Base-by-base conservation (phyloP, 805 yeast genomes). In the Zygosaccharomyces rouxii region DNA sequence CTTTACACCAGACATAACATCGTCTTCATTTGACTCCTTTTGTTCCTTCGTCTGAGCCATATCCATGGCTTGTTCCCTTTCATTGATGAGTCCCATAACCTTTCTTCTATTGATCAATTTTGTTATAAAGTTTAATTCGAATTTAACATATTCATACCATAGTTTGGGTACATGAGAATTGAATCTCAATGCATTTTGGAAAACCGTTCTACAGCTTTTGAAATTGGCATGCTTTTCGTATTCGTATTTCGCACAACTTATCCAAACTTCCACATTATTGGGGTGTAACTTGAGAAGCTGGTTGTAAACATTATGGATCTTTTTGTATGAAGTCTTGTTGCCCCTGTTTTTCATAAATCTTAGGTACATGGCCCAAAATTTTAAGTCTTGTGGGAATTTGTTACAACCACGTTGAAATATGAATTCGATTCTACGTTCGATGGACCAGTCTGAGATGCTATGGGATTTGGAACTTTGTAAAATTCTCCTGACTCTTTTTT, bases 201-300 rank as follows among this genome's bases (percentile, higher is more conserved):
- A 81, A 22, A 94, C 75, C 7, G 81, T 80, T 66, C 99, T 78
- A 19, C 97, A 90, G 40, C 95, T 90, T 62, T 84, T 82, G 39
- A 95, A 87, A 58, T 89, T 86, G 35, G 92, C 86, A 67, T 94
- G 89, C 25, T 78, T 79, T 57, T 92, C 97, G 59, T 87, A 84
- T 69, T 94, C 98, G 68, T 88, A 89, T 63, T 87, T 87, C 26
- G 97, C 97, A 21, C 97, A 97, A 59, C 88, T 79, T 38, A 94
- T 79, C 99, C 99, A 94, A 14, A 92, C 86, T 57, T 84, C 86
- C 2, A 89, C 79, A 61, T 90, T 86, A 38, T 86, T 78, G n/a
- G 99, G 98, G 64, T 94, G 98, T 54, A 89, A 70, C 67, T 84
- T 88, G 57, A 94, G 73, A 56, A 92, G 73, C 49, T 80, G 79